Evolutionary conservation across 2,329 filamentous ascomycete genomes (phyloP), one percentile per base, ranked within the genome.

Genomic region (Arthrobotrys entomopaga): DNA sequence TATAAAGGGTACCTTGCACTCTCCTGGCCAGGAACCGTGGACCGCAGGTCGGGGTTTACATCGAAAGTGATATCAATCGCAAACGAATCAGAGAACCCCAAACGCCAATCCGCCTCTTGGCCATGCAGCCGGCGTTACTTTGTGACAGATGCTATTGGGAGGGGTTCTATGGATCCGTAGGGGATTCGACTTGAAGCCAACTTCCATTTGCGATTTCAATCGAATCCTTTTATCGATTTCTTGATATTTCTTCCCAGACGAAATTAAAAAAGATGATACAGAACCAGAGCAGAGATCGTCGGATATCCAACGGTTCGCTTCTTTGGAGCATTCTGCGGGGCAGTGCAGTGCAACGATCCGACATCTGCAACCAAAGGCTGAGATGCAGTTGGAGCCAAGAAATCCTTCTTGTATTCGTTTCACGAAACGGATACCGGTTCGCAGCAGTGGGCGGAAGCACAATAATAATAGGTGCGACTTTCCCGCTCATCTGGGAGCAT

Each of bases 261-360:
- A 22, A 22, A 57, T 42, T 57, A 8, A 34, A 4, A 11, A 43
- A 43, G 34, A 24, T 38, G 24, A 52, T 16, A 54, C 26, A 38
- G 6, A 13, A 50, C 46, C 48, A 42, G 43, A 46, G 49, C 5
- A 22, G 20, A 24, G 64, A 19, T 34, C 40, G 38, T 66, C 54
- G 46, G 46, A 67, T 67, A 67, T 54, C 56, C 38, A 67, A 67
- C 56, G 48, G 54, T 46, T 67, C 63, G 48, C 48, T 61, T 61
- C 22, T 20, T 52, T 52, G 56, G 54, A 61, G 16, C 46, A 11
- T 6, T 52, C 26, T 8, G 26, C 15, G 52, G 48, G 61, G 61
- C 40, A 65, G 52, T 57, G 42, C 26, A 53, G 64, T 67, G 56
- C 53, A 40, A 57, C 64, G 24, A 46, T 26, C 63, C 42, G 22